Conservation (phyloP, 2,329 filamentous ascomycete genomes). For the Thelonectria discophora region DNA sequence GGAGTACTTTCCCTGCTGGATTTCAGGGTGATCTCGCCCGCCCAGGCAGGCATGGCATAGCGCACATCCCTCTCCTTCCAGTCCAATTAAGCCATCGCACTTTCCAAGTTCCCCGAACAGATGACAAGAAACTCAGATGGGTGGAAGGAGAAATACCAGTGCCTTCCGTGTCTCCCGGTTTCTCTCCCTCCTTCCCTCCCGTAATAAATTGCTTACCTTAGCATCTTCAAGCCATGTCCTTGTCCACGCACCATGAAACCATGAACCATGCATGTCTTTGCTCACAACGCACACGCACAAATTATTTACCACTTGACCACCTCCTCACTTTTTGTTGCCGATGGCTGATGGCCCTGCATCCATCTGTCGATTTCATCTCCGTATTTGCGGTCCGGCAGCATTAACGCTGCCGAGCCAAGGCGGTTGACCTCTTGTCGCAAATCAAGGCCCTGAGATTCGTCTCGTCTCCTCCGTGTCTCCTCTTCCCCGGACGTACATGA, state of each 20-base stretch:
- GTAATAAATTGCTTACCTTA: constrained; percentile 4
- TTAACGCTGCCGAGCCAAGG: background rate
- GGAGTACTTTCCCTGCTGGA: constrained; percentile 16
- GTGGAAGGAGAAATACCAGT: too few relatives aligned
- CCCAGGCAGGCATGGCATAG: background rate
- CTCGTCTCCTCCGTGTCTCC: constrained; percentile 5
- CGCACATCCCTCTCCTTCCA: background rate
- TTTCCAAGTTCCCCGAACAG: background rate
- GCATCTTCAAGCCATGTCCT: constrained; percentile 14
- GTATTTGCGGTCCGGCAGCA: background rate
- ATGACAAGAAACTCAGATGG: background rate
- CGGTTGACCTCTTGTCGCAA: background rate
- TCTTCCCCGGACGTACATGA: constrained; percentile 11
- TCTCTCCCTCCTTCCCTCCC: background rate
- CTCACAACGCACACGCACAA: background rate
- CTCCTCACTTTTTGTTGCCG: background rate
- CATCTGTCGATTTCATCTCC: constrained; percentile 18
- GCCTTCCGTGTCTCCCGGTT: background rate
- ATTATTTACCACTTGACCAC: background rate
- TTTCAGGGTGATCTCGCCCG: constrained; percentile 13
- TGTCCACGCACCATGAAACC: constrained; percentile 2
- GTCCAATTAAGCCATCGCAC: background rate
- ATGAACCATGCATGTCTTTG: constrained; percentile 7
- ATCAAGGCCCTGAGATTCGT: constrained; percentile 8
- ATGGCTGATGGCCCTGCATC: constrained; percentile 8